These are phyloP conservation scores for Plasmodium vivax DNA, from an alignment of 169 alveolate genomes.

Conservation along the genomic window DNA sequence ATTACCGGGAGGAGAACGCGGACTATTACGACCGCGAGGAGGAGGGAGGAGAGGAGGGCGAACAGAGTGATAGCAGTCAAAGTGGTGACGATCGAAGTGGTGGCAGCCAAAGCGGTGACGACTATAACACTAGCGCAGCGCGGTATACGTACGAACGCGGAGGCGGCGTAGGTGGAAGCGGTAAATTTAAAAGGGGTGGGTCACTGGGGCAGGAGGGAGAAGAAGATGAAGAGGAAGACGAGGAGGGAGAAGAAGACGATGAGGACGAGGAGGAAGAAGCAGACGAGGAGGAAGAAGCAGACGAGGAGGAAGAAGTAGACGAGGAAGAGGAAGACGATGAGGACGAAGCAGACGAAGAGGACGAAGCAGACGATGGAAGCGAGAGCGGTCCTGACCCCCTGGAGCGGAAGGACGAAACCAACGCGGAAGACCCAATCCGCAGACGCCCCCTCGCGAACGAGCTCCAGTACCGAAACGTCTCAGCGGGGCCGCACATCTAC, in stretches of 20 bases:
- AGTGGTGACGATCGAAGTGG: not conserved
- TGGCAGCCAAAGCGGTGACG: not conserved
- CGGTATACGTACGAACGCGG: not conserved
- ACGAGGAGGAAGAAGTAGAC: not conserved
- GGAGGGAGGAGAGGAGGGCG: not conserved
- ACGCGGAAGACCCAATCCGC: not conserved
- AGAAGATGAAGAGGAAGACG: not conserved
- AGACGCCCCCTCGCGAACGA: not conserved
- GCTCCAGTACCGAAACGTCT: not conserved
- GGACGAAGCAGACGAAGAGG: not conserved
- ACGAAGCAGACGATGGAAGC: not conserved
- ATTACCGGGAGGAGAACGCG: not conserved
- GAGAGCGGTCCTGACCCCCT: not conserved
- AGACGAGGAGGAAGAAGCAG: not conserved
- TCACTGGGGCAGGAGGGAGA: not conserved
- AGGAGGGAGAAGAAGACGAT: not conserved
- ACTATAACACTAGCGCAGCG: not conserved
- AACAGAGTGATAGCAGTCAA: not conserved
- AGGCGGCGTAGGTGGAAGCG: not conserved
- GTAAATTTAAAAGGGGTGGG: not conserved
- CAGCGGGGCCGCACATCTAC: not conserved
- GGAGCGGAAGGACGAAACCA: not conserved
- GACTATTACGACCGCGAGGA: conserved; percentile 4
- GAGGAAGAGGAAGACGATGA: not conserved
- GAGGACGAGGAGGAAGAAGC: not conserved